phyloP scores from a whole-genome alignment of 2,329 filamentous ascomycete genomes.

The Trichophyton mentagrophytes region DNA sequence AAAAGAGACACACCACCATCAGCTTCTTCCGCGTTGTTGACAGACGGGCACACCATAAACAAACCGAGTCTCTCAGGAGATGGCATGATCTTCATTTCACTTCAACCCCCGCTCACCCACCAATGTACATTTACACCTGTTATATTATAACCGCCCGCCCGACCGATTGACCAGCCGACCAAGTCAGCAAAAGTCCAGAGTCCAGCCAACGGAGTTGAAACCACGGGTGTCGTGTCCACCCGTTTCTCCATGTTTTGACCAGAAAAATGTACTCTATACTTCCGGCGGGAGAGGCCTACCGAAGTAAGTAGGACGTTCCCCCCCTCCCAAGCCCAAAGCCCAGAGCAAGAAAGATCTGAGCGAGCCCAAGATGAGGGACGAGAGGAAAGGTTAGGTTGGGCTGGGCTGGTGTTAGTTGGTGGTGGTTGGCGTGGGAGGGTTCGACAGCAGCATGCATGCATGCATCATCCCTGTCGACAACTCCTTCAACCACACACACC shows the following conservation, averaged over 20 bases:
- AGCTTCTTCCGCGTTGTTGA: too few relatives aligned
- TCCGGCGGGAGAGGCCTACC: not conserved
- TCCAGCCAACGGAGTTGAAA: not conserved
- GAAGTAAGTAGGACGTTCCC: too few relatives aligned
- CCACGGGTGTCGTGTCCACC: not conserved
- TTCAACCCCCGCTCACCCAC: not conserved
- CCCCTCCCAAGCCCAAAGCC: not conserved
- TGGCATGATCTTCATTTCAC: not conserved
- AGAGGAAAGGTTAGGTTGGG: not conserved
- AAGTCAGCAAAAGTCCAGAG: too few relatives aligned
- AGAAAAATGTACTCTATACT: not conserved
- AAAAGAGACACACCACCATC: too few relatives aligned
- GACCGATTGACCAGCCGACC: too few relatives aligned
- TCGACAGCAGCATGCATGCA: not conserved
- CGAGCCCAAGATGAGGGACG: not conserved
- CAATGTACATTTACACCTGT: too few relatives aligned
- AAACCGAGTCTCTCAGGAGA: not conserved
- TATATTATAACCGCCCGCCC: too few relatives aligned
- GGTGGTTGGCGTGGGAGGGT: not conserved
- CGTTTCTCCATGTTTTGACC: not conserved
- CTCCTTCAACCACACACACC: not conserved
- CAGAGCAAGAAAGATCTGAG: not conserved
- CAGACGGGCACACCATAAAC: too few relatives aligned
- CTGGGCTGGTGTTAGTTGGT: too few relatives aligned
- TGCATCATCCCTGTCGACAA: not conserved